Base-by-base conservation (phyloP, 257 asterid species). In the Dorcoceras hygrometricum region DNA sequence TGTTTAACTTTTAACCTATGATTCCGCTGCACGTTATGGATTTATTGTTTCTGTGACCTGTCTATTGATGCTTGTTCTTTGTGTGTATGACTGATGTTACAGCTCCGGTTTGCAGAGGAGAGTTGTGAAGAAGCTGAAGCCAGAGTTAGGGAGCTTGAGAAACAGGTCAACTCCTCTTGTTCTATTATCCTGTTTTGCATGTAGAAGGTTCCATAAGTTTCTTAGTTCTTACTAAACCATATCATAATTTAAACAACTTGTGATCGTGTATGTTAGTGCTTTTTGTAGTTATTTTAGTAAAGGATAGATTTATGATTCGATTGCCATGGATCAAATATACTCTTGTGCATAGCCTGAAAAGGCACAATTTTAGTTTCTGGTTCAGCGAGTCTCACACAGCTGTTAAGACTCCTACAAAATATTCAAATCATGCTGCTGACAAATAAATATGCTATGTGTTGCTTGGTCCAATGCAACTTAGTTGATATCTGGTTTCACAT, bases 141-240 rank as follows among this genome's bases (percentile, higher is more conserved):
- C 75, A 88, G 97, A 81, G 89, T 93, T 51, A 83, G 75, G 86
- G 99, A 93, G 84, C 96, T 93, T 72, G 99, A 93, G 84, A 93
- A 88, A 77, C 97, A 90, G 99, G 97, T 87, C 26, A 64, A 20
- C 66, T 51, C 32, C 70, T 71, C 34, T 57, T 51, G 67, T 55
- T 71, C 54, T 55, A 16, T 75, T 59, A 63, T 57, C 68, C 39
- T 32, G 27, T 19, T 36, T 46, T 60, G 23, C 61, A 23, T 43
- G 22, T 75, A 31, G 23, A 48, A 31, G 57, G 68, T 67, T 5
- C 62, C 58, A 28, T 26, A 50, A 63, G 67, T 57, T 74, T 78
- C 72, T 58, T 24, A 14, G 53, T 74, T 78, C 72, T 58, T 24
- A 14, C 29, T 51, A 59, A 23, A 69, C 51, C 43, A n/a, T 39